Evolutionary conservation across 1,284 basidiomycete genomes (phyloP), one percentile per base, ranked within the genome.

Genomic region (Trametes hirsuta): DNA sequence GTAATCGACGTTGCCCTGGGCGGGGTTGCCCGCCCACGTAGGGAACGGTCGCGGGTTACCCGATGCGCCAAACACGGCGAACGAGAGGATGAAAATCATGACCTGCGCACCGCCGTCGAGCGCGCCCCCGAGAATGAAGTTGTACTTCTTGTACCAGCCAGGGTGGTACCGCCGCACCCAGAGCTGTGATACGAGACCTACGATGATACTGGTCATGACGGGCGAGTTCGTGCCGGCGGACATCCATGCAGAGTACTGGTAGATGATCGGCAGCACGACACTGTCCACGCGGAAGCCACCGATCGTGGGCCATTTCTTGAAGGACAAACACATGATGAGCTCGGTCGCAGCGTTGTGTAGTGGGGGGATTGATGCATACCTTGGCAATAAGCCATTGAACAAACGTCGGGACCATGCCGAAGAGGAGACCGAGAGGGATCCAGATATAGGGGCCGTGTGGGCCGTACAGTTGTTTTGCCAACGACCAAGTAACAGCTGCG

Each of bases 91-190:
- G 68, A 90, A 88, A 34, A 86, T 80, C 79, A 88, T 85, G 47
- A 86, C 77, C 67, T 89, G 85, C 6, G 85, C 83, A 14, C 87
- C 88, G 39, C 87, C 88, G 66, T 90, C 88, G 39, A 88, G 72
- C 3, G 85, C 87, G 30, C 85, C 87, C 41, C 84, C 85, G 1
- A 89, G 74, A 55, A 91, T 79, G 68, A 87, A 90, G 72, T 88
- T 90, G 74, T 88, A 88, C 70, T 86, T 84, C 68, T 79, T 73
- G 72, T 84, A 87, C 79, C 77, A 68, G 14, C 75, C 68, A 3
- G 86, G 86, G 62, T 85, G 81, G 58, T 83, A 81, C 47, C 74
- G 77, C 53, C 86, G 75, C n/a, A 87, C 68, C 80, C 82, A 87
- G 2, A 83, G 69, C 66, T 88, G 86, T 3, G 84, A 86, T 15